Evolutionary conservation across 208 protist species (phyloP).

Genomic region (Trypanosoma boissoni): DNA sequence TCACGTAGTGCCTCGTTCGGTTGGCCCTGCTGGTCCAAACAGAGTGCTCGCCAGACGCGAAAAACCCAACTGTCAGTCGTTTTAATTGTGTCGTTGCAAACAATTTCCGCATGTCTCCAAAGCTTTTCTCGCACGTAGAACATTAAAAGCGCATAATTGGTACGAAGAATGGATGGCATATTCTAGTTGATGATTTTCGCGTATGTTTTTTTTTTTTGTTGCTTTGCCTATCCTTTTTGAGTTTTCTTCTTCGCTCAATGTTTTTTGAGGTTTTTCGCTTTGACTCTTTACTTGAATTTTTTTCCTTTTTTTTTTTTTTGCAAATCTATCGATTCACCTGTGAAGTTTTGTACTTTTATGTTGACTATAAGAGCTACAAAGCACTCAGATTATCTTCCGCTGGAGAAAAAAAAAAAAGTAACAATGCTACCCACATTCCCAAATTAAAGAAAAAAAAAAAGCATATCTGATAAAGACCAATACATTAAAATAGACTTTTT

Average conservation of each 20-base stretch:
- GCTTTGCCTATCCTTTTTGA: conserved; percentile 17
- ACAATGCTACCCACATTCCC: too few relatives aligned
- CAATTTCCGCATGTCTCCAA: conserved; percentile 82
- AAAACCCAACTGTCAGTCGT: conserved; percentile 77
- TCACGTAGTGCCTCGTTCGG: conserved; percentile 78
- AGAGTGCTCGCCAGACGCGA: conserved; percentile 76
- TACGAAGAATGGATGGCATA: conserved; percentile 51
- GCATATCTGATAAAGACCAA: too few relatives aligned
- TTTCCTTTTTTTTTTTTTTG: conserved; percentile 10
- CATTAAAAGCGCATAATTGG: conserved; percentile 73
- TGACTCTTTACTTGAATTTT: conserved; percentile 12
- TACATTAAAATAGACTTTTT: too few relatives aligned
- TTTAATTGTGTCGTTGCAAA: conserved; percentile 65
- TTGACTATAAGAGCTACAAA: background rate
- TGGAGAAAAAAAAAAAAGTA: too few relatives aligned
- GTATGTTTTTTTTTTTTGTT: conserved; percentile 7
- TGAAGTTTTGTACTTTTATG: background rate
- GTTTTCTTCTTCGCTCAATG: too few relatives aligned
- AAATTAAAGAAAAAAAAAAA: too few relatives aligned
- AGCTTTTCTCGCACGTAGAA: conserved; percentile 80
- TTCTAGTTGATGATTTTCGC: conserved; percentile 7
- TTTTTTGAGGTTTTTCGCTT: background rate
- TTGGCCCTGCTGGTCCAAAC: conserved; percentile 74
- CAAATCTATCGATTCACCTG: conserved; percentile 1
- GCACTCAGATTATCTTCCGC: too few relatives aligned